Conservation (phyloP, 1,284 basidiomycete species). For the Phellinidium pouzarii region DNA sequence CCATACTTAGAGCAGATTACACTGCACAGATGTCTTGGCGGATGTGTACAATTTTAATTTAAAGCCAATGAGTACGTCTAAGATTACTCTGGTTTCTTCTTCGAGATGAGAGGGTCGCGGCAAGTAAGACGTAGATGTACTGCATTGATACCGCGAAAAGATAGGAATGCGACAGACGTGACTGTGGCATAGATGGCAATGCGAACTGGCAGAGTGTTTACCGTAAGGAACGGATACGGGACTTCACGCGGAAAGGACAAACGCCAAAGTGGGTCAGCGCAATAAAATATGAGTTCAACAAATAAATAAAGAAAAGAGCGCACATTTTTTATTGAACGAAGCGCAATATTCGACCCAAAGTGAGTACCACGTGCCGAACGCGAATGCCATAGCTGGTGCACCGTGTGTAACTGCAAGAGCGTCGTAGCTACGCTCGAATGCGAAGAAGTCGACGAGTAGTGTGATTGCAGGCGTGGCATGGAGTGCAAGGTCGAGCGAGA, state of each 20-base stretch:
- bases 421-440: slow-evolving; percentile 57
- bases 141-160: slow-evolving; percentile 51
- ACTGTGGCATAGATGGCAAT: slow-evolving; percentile 55
- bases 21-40: no score
- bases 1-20: no score
- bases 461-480: slow-evolving; percentile 59
- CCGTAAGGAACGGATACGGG: slow-evolving; percentile 76
- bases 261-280: no score
- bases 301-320: slow-evolving; percentile 24
- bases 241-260: slow-evolving; percentile 34
- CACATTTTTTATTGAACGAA: slow-evolving; percentile 55
- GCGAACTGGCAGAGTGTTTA: slow-evolving; percentile 46
- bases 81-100: no score
- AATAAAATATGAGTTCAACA: background rate
- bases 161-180: slow-evolving; percentile 44
- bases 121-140: slow-evolving; percentile 27
- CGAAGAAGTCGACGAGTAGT: slow-evolving; percentile 64
- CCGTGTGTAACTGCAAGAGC: slow-evolving; percentile 35
- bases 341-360: slow-evolving; percentile 69
- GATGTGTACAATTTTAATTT: no score
- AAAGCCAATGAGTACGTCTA: no score
- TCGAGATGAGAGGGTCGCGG: background rate
- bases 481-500: slow-evolving; percentile 57
- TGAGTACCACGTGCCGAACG: slow-evolving; percentile 48
- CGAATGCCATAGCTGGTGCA: slow-evolving; percentile 39